Evolutionary conservation across 495 filamentous ascomycete genomes (phyloP).

Genomic region (Neurospora tetraspora): DNA sequence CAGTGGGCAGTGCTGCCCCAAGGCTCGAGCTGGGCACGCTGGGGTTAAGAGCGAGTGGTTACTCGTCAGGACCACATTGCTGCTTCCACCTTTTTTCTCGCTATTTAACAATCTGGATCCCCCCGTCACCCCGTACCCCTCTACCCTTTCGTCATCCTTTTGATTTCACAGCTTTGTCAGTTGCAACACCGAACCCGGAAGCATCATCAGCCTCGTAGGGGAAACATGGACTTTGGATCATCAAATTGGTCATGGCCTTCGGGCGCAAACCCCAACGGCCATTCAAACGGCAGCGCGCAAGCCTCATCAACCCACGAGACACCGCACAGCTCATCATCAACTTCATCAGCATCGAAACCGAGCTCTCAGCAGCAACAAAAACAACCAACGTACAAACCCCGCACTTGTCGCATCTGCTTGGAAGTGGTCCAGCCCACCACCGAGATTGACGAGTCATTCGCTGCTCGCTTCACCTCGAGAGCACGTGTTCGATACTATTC

Average conservation of each 20-base stretch:
- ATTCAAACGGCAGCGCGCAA: neutral
- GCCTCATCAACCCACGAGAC: neutral
- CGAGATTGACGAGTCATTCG: conserved; percentile 48
- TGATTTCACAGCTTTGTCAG: neutral
- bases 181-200: neutral
- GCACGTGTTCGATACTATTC: conserved; percentile 68
- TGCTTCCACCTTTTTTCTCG: neutral
- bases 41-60: neutral
- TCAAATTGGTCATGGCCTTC: conserved; percentile 12
- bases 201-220: neutral
- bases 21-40: neutral
- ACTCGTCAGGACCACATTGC: neutral
- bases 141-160: neutral
- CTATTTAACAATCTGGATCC: neutral
- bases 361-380: conserved; percentile 8
- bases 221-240: neutral
- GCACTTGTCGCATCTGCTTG: conserved; percentile 87
- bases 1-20: neutral
- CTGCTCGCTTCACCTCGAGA: conserved; percentile 49
- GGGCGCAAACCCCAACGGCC: neutral
- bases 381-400: conserved; percentile 49
- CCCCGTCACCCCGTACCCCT: neutral
- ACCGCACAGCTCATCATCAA: neutral
- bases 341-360: neutral
- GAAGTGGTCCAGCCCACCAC: conserved; percentile 74